Conservation (phyloP, 164 flowering plant species). For the Stephania cephalantha region DNA sequence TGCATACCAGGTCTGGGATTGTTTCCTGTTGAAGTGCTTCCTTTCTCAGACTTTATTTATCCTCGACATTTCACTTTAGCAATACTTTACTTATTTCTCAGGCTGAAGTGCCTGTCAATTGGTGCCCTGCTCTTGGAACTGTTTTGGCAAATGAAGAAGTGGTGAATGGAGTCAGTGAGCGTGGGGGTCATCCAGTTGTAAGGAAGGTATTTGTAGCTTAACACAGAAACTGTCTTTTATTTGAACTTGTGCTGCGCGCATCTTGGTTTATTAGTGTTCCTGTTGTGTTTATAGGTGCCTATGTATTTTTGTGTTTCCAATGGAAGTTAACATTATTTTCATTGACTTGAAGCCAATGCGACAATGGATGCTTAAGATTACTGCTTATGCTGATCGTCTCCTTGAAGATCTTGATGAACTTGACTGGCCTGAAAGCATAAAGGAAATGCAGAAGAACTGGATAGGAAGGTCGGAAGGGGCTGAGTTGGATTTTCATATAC, state of each 20-base stretch:
- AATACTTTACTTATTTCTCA: slow-evolving; percentile 21
- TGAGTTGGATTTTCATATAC: slow-evolving; percentile 63
- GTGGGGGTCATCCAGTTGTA: slow-evolving; percentile 94
- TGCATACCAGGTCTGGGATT: slow-evolving; percentile 72
- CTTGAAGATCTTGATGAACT: slow-evolving; percentile 91
- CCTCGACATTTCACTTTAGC: background rate
- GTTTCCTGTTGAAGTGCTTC: background rate
- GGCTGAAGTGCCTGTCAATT: slow-evolving; percentile 98
- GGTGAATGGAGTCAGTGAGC: slow-evolving; percentile 93
- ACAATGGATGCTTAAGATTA: slow-evolving; percentile 98
- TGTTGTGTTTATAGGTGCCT: slow-evolving; percentile 8
- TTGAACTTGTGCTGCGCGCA: background rate
- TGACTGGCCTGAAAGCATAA: slow-evolving; percentile 97
- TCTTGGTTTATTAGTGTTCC: too few relatives aligned
- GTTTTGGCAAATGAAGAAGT: slow-evolving; percentile 98
- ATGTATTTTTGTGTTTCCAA: slow-evolving; percentile 28
- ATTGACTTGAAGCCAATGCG: slow-evolving; percentile 91
- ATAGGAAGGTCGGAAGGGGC: slow-evolving; percentile 97
- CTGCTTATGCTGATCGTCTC: slow-evolving; percentile 98
- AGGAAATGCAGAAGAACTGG: slow-evolving; percentile 99
- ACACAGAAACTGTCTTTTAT: background rate
- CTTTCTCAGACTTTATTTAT: background rate
- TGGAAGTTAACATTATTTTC: slow-evolving; percentile 52
- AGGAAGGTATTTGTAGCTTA: slow-evolving; percentile 53
- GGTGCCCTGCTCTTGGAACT: slow-evolving; percentile 99